Base-by-base conservation (phyloP, 2,329 filamentous ascomycete species). In the Lasiodiplodia sp. region DNA sequence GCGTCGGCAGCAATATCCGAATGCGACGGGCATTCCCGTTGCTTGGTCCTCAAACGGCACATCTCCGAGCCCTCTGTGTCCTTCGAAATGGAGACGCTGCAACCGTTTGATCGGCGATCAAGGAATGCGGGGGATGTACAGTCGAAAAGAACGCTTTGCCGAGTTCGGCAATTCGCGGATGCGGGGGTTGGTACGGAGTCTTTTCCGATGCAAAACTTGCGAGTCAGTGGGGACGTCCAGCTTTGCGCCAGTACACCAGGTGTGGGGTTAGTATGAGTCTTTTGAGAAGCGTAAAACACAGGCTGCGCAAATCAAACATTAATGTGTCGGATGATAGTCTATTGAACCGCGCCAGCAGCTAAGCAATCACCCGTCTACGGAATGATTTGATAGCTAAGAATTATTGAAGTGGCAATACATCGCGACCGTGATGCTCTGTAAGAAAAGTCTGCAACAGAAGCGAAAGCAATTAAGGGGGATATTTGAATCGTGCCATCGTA, bases 91-190 rank as follows among this genome's bases (percentile, higher is more conserved):
- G 31, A 47, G 44, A 10, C 4, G 8, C 12, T n/a, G n/a, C n/a
- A 11, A 47, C n/a, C 8, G 44, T 47, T 47, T 25, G 60, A 64
- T 64, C 60, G 60, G 11, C 60, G 23, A 31, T 34, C 44, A n/a
- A 63, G 44, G 8, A 64, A 52, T 64, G 60, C 47, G 60, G 60
- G 60, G 60, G 60, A 64, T 52, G 28, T n/a, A 34, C 60, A 31
- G 12, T 16, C 21, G 25, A 44, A 25, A 37, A 37, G 12, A 2
- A 16, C 58, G 44, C 44, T 47, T 63, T 34, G 16, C 58, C 23
- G 12, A 18, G 23, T 63, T 52, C 8, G 44, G n/a, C 16, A 37
- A 16, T 52, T 7, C 10, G 28, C 44, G 58, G 58, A 16, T 21
- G 25, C 44, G 58, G 44, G 58, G 60, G 47, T 47, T 37, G 2